phyloP scores from a whole-genome alignment of 177 flowering plant genomes.

The Telopea speciosissima region DNA sequence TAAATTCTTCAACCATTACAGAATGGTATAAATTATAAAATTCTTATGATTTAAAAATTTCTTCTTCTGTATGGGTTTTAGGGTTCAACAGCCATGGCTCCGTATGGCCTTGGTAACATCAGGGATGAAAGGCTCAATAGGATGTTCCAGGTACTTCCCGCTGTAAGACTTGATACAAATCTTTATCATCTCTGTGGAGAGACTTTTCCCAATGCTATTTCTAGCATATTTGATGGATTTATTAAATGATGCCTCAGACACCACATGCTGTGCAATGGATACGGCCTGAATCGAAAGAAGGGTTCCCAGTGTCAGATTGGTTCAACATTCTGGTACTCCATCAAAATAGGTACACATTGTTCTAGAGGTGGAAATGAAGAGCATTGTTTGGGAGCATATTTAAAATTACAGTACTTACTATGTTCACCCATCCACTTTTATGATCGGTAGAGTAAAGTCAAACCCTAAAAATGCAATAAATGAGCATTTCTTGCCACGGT shows the following conservation, averaged over 20 bases:
- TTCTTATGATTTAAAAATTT: background rate
- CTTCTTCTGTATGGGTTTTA: constrained; percentile 22
- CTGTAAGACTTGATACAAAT: background rate
- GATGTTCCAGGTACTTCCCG: constrained; percentile 84
- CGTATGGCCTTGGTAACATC: constrained; percentile 97
- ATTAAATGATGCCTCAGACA: constrained; percentile 43
- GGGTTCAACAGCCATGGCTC: constrained; percentile 95
- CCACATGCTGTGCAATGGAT: constrained; percentile 99
- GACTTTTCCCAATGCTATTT: constrained; percentile 1
- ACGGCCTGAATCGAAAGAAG: constrained; percentile 91
- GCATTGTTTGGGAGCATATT: background rate
- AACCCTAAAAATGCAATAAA: constrained; percentile 98
- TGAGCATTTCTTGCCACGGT: constrained; percentile 94
- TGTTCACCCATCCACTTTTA: constrained; percentile 2
- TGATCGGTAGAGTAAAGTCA: constrained; percentile 71
- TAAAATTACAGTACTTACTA: too few relatives aligned
- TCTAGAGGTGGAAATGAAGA: background rate
- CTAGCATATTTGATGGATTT: constrained; percentile 4
- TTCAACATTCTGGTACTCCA: constrained; percentile 95
- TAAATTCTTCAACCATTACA: background rate
- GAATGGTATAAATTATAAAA: background rate
- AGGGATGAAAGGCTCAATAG: constrained; percentile 96
- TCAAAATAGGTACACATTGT: constrained; percentile 71
- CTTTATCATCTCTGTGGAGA: too few relatives aligned
- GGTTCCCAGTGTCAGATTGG: constrained; percentile 81